Evolutionary conservation across 768 basidiomycete species (phyloP).

Genomic region (Coprinopsis sp.): DNA sequence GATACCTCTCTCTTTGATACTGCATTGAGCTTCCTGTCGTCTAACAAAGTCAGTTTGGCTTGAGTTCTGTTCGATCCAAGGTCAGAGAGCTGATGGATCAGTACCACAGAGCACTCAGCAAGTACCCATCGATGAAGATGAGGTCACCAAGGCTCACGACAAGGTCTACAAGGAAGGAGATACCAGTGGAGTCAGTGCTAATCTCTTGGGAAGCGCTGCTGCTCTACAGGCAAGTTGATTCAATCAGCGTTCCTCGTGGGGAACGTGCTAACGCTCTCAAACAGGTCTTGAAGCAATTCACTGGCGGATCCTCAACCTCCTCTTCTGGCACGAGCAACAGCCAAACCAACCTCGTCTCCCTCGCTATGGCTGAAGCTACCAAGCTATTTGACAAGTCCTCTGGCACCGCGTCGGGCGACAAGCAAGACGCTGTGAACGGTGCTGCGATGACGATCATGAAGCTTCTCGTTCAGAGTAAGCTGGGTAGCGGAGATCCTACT

Average conservation of each 20-base stretch:
- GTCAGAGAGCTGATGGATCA: neutral
- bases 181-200: conserved; percentile 50
- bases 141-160: conserved; percentile 55
- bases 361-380: conserved; percentile 80
- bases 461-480: conserved; percentile 66
- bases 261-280: neutral
- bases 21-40: conserved; percentile 48
- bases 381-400: conserved; percentile 73
- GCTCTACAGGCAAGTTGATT: conserved; percentile 54
- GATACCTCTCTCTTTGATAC: conserved; percentile 51
- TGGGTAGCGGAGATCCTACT: conserved; percentile 37
- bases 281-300: conserved; percentile 66
- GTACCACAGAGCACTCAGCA: conserved; percentile 42
- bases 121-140: conserved; percentile 63
- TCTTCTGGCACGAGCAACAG: conserved; percentile 35
- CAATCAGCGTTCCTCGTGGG: neutral
- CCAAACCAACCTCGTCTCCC: conserved; percentile 67
- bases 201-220: conserved; percentile 70
- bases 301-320: conserved; percentile 18
- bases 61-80: neutral
- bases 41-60: conserved; percentile 42
- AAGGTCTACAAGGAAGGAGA: conserved; percentile 55
- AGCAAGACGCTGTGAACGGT: conserved; percentile 81
- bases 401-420: conserved; percentile 57
- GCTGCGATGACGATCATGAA: conserved; percentile 87